Evolutionary conservation across 257 asterid species (phyloP).

Genomic region (Anisodus tanguticus): DNA sequence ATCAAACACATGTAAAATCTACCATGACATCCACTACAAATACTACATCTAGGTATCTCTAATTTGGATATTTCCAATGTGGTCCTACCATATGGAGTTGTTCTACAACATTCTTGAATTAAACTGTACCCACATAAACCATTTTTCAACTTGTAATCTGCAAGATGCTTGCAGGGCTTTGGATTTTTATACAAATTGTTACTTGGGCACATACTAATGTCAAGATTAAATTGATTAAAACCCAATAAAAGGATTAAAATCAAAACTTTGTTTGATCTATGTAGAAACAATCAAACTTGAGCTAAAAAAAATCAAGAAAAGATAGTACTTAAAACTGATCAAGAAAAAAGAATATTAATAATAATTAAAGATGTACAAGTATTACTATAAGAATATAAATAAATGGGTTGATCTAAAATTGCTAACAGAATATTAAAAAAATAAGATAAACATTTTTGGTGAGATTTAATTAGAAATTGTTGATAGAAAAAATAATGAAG

Average conservation of each 20-base stretch:
- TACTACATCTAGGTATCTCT: conserved; percentile 59
- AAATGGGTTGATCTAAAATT: background rate
- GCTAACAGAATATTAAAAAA: background rate
- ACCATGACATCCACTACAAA: conserved; percentile 53
- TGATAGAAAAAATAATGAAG: background rate
- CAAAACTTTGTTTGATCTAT: background rate
- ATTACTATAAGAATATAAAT: background rate
- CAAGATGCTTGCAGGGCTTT: conserved; percentile 69
- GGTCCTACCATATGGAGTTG: conserved; percentile 59
- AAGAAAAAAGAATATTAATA: background rate
- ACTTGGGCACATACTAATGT: conserved; percentile 52
- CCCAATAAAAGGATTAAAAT: background rate
- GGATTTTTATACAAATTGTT: conserved; percentile 47
- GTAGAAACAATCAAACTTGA: background rate
- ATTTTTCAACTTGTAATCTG: conserved; percentile 64
- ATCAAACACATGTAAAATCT: conserved; percentile 72
- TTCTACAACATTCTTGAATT: conserved; percentile 57
- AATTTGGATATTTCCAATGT: conserved; percentile 51
- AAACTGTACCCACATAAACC: conserved; percentile 52
- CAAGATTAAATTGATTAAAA: background rate
- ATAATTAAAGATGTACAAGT: background rate
- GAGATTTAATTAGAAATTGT: background rate
- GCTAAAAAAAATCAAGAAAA: background rate
- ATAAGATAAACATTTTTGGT: background rate
- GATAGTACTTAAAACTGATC: background rate